A percentile compares a stretch with the other conserved stretches of the same genome.
These are phyloP conservation scores for Canariomyces notabilis DNA, from an alignment of 2,329 filamentous ascomycete genomes.

Conservation along the genomic window DNA sequence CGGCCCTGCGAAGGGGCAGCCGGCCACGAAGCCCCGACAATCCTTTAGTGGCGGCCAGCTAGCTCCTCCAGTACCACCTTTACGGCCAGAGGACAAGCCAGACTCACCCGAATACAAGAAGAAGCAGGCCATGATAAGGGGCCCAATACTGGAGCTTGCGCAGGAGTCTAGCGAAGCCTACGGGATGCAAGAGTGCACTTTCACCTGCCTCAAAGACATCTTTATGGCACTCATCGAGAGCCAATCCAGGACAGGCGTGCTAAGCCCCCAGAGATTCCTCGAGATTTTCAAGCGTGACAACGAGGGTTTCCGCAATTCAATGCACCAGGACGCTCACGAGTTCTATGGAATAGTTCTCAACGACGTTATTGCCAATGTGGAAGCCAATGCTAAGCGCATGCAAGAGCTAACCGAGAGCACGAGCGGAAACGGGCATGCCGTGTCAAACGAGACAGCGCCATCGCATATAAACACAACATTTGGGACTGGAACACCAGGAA, in stretches of 20 bases:
- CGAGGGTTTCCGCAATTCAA: constrained; percentile 93
- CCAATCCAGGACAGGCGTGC: constrained; percentile 75
- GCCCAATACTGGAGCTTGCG: constrained; percentile 79
- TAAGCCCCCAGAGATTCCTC: constrained; percentile 87
- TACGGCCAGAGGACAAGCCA: constrained; percentile 81
- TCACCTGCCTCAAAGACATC: constrained; percentile 92
- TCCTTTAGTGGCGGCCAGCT: constrained; percentile 50
- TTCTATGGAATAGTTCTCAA: constrained; percentile 95
- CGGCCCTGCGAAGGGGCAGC: constrained; percentile 40
- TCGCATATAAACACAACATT: constrained; percentile 28
- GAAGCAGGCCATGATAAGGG: constrained; percentile 83
- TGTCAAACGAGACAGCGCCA: constrained; percentile 43
- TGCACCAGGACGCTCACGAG: constrained; percentile 98
- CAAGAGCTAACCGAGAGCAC: constrained; percentile 43
- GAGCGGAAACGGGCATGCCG: constrained; percentile 41
- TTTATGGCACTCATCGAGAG: constrained; percentile 86
- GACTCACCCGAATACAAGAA: constrained; percentile 98
- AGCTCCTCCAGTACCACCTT: constrained; percentile 48
- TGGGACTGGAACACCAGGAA: constrained; percentile 54
- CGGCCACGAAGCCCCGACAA: constrained; percentile 51
- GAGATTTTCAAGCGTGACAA: constrained; percentile 93
- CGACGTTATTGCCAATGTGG: constrained; percentile 89
- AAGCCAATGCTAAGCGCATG: constrained; percentile 70
- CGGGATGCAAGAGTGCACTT: constrained; percentile 91
- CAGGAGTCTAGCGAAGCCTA: constrained; percentile 76